Evolutionary conservation across 2,329 filamentous ascomycete genomes (phyloP), one percentile per base, ranked within the genome.

Genomic region (Nigrospora osmanthi): DNA sequence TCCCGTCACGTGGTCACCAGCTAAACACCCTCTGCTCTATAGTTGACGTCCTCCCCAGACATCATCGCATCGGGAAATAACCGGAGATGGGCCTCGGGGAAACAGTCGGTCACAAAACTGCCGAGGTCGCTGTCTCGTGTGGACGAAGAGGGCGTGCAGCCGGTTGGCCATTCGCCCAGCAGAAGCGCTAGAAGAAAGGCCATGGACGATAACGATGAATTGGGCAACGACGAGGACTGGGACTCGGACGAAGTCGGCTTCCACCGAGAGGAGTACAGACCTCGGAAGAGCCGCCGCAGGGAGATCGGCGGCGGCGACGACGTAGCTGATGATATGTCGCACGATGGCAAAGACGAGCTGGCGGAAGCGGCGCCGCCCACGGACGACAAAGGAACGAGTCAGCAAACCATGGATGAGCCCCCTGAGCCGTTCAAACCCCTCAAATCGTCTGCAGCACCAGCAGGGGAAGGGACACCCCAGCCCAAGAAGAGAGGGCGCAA

Each of bases 401-500:
- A 6, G 37, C n/a, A 9, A 23, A 16, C 23, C 10, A 15, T 23
- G n/a, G 13, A 14, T 7, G 37, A 19, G 37, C 34, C 16, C 13
- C 16, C 28, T n/a, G 28, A 40, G 14, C 35, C 14, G 11, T 31
- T 38, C 11, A 31, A 45, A 12, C 30, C 12, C 14, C 13, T 19
- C 17, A 45, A 35, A 35, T 46, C 38, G 40, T 38, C n/a, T 33
- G 6, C 38, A 46, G 33, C 39, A 38, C 5, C 37, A 47, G 33
- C 31, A 19, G 23, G 35, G 4, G 28, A 38, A 35, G 48, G 52
- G 16, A 46, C 46, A 7, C 38, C 53, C 17, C 49, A 43, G 35
- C 54, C 55, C 3, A 62, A 58, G 49, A 60, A 58, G 43, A 57
- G 58, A 17, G 58, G 59, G 6, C 58, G 59, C 13, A 60, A 60